phyloP scores from a whole-genome alignment of 768 basidiomycete species.

The Rhodosporidiobolus sp. region DNA sequence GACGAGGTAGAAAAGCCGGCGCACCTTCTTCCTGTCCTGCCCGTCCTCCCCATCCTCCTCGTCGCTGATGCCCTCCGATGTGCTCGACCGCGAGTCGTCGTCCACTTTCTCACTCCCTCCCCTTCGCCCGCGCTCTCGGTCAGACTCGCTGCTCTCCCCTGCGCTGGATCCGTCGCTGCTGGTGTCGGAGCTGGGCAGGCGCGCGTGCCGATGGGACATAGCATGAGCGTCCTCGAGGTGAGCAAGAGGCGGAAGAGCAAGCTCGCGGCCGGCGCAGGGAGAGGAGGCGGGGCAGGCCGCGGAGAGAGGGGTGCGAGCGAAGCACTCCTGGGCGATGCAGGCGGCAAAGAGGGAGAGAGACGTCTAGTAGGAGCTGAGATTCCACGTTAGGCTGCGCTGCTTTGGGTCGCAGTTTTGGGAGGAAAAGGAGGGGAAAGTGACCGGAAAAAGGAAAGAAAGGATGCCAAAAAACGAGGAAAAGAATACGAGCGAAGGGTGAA shows the following conservation, averaged over 20 bases:
- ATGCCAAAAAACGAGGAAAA: not conserved
- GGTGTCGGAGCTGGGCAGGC: too few relatives aligned
- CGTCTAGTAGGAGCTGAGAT: not conserved
- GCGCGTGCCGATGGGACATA: too few relatives aligned
- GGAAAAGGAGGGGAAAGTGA: constrained; percentile 2
- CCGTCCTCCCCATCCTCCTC: not conserved
- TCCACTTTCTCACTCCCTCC: too few relatives aligned
- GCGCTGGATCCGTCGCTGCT: too few relatives aligned
- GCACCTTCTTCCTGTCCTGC: not conserved
- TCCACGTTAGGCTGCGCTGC: not conserved
- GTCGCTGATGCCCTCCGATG: not conserved
- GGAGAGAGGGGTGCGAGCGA: not conserved
- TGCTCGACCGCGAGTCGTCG: not conserved
- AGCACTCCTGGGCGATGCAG: too few relatives aligned
- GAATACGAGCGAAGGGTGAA: constrained; percentile 3
- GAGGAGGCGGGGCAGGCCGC: too few relatives aligned
- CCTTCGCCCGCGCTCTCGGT: too few relatives aligned
- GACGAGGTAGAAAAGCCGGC: not conserved
- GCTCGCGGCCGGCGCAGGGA: too few relatives aligned
- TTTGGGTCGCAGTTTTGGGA: not conserved
- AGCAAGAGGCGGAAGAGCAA: not conserved
- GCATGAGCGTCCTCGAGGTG: too few relatives aligned
- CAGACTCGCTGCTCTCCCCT: too few relatives aligned
- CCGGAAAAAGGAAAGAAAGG: not conserved
- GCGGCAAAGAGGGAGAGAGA: not conserved